A percentile compares a stretch with the other conserved stretches of the same genome.
Evolutionary conservation across 139 green algal species (phyloP).

Genomic region (Chlorella vulgaris): DNA sequence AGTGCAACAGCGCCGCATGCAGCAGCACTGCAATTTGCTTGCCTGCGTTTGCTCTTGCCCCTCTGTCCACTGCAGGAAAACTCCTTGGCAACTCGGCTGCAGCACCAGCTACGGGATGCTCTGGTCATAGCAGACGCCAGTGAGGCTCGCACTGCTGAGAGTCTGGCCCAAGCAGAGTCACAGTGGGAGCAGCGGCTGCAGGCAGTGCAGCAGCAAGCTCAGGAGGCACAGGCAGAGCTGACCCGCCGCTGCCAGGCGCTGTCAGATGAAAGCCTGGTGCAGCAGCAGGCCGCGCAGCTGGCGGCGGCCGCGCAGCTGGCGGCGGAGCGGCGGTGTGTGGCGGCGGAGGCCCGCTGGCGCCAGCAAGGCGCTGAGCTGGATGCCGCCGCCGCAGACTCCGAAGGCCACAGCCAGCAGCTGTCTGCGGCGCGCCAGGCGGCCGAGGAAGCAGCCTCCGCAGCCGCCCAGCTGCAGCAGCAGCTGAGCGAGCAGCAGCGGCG

Average conservation of each 20-base stretch:
- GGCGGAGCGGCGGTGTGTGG: not conserved
- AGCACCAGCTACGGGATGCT: not conserved
- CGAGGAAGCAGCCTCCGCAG: not conserved
- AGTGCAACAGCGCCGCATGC: no score
- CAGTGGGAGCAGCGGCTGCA: constrained; percentile 7
- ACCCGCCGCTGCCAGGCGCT: constrained; percentile 7
- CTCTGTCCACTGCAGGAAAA: constrained; percentile 14
- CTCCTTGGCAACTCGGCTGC: not conserved
- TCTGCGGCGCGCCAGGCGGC: not conserved
- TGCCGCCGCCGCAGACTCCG: not conserved
- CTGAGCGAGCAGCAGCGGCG: constrained; percentile 7
- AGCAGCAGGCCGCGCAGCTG: constrained; percentile 11
- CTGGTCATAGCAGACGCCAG: not conserved
- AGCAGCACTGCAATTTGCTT: no score
- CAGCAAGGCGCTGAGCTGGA: constrained; percentile 16
- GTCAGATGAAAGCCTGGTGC: not conserved
- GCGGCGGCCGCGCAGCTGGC: not conserved
- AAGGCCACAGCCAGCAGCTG: not conserved
- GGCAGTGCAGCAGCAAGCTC: not conserved
- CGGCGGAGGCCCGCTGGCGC: not conserved
- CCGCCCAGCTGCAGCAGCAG: not conserved
- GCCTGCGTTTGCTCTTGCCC: not conserved
- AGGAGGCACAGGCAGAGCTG: not conserved
- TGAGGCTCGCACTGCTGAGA: not conserved
- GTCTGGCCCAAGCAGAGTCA: not conserved